Conservation (phyloP, 2,329 filamentous ascomycete genomes). For the Aspergillus ochraceus region DNA sequence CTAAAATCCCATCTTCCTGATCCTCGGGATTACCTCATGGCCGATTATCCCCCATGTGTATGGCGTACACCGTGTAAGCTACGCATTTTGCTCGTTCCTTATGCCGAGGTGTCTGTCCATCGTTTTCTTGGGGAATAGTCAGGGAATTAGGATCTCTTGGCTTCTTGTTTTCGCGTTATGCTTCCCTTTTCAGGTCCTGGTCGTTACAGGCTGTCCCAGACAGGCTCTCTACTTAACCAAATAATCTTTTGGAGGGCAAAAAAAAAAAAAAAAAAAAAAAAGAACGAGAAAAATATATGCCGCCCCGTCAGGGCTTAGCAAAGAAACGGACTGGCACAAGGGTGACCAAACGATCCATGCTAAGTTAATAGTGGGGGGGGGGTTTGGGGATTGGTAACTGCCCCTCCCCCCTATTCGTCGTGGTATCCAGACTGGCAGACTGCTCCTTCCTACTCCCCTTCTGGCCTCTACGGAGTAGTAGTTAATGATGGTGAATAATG, state of each 20-base stretch:
- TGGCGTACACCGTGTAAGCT: background rate
- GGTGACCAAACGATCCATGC: constrained; percentile 2
- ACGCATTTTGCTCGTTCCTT: background rate
- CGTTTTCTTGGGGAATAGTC: background rate
- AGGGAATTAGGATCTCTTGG: no score
- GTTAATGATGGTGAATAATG: no score
- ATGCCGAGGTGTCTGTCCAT: no score
- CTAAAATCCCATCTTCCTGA: constrained; percentile 21
- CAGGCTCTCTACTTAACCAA: no score
- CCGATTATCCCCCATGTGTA: background rate
- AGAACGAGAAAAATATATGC: background rate
- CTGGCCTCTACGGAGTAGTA: no score
- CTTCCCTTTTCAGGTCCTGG: no score
- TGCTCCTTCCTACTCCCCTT: no score
- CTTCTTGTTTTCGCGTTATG: no score
- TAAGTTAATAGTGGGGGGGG: background rate
- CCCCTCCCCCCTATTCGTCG: background rate
- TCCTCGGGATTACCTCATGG: constrained; percentile 15
- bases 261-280: no score
- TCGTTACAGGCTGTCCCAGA: no score
- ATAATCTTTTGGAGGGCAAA: no score
- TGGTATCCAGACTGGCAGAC: no score
- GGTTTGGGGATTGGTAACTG: background rate
- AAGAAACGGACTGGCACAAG: background rate
- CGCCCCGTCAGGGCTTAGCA: constrained; percentile 7